Conservation (phyloP, 805 yeast species). For the Spathaspora girioi region DNA sequence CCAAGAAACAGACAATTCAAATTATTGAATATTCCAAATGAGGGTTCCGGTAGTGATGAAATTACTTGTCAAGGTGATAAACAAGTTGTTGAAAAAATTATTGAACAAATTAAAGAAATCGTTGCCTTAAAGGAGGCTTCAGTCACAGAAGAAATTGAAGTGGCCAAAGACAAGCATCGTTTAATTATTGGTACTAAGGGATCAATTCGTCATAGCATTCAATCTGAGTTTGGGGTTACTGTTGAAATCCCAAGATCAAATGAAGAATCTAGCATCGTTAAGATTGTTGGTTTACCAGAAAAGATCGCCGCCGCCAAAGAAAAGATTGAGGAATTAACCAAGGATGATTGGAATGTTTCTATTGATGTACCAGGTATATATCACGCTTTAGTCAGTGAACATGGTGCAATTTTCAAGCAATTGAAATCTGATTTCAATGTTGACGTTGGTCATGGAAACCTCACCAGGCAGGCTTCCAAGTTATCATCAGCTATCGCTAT, state of each 20-base stretch:
- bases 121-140: slow-evolving; percentile 63
- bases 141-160: slow-evolving; percentile 46
- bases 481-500: slow-evolving; percentile 38
- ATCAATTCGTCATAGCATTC: slow-evolving; percentile 63
- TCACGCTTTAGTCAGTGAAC: slow-evolving; percentile 62
- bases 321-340: slow-evolving; percentile 57
- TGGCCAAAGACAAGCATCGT: slow-evolving; percentile 74
- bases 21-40: slow-evolving; percentile 67
- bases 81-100: slow-evolving; percentile 63
- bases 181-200: slow-evolving; percentile 82
- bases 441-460: slow-evolving; percentile 57
- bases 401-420: slow-evolving; percentile 58
- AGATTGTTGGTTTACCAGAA: slow-evolving; percentile 64
- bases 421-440: slow-evolving; percentile 52
- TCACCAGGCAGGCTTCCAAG: slow-evolving; percentile 46
- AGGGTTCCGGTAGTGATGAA: slow-evolving; percentile 52
- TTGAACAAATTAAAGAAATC: slow-evolving; percentile 57
- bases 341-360: slow-evolving; percentile 52
- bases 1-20: slow-evolving; percentile 47
- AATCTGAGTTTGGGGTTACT: slow-evolving; percentile 61
- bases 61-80: slow-evolving; percentile 75
- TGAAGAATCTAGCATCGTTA: slow-evolving; percentile 48
- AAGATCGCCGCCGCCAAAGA: slow-evolving; percentile 59
- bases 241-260: slow-evolving; percentile 65
- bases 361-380: slow-evolving; percentile 54